Conservation (phyloP, 306 rosid species). For the Myrica gale region DNA sequence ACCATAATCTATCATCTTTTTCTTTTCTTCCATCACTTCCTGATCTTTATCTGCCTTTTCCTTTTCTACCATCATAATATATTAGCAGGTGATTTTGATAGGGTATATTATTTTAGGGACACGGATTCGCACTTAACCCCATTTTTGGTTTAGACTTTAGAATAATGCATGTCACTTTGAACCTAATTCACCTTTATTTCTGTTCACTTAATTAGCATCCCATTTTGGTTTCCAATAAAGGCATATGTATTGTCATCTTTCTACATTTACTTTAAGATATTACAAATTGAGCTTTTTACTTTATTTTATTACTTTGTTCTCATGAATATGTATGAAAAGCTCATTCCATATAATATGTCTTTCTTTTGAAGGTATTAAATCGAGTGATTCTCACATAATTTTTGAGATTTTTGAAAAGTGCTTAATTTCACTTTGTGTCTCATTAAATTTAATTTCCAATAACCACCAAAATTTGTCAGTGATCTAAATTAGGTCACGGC, state of each 20-base stretch:
- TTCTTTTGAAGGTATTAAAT: too few relatives aligned
- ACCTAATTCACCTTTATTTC: constrained; percentile 49
- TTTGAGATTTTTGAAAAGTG: too few relatives aligned
- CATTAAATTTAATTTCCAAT: too few relatives aligned
- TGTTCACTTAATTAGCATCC: constrained; percentile 30
- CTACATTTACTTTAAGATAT: too few relatives aligned
- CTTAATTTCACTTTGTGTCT: too few relatives aligned
- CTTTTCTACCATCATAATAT: constrained; percentile 32
- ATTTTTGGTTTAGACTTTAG: constrained; percentile 39
- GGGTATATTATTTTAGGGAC: constrained; percentile 19
- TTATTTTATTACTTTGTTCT: too few relatives aligned
- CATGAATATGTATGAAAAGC: too few relatives aligned
- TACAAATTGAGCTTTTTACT: too few relatives aligned
- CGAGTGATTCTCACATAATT: too few relatives aligned
- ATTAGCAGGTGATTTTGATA: constrained; percentile 34
- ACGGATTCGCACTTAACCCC: constrained; percentile 42
- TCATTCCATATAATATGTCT: too few relatives aligned
- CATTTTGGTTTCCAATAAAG: not conserved
- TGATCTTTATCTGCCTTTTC: constrained; percentile 13
- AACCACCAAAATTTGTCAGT: too few relatives aligned
- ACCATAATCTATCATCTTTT: constrained; percentile 44
- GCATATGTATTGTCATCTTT: not conserved
- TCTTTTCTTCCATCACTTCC: constrained; percentile 37
- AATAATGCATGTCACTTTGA: constrained; percentile 33
- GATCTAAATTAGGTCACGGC: too few relatives aligned